These are phyloP conservation scores for Podila horticola DNA, from an alignment of 192 early-diverging fungal genomes.

Conservation along the genomic window DNA sequence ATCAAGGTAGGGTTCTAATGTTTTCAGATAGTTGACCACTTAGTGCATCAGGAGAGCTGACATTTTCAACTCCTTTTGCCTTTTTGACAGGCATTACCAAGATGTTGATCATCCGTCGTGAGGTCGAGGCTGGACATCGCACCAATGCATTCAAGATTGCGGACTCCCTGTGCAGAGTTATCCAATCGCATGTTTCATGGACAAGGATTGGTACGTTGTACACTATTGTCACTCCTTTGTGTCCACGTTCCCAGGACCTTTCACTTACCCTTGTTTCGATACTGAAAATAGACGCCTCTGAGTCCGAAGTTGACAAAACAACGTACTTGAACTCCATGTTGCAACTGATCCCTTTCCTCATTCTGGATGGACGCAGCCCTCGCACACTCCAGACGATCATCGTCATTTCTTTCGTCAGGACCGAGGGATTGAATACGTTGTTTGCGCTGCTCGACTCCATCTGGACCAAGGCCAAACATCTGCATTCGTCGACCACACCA, in stretches of 20 bases:
- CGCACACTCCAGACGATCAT: conserved; percentile 69
- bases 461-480: conserved; percentile 56
- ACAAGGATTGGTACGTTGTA: conserved; percentile 43
- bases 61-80: background rate
- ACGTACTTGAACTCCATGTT: conserved; percentile 68
- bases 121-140: conserved; percentile 57
- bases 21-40: background rate
- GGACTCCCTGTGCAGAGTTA: conserved; percentile 62
- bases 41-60: background rate
- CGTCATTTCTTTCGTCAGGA: conserved; percentile 68
- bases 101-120: conserved; percentile 65
- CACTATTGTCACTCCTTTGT: background rate
- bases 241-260: background rate
- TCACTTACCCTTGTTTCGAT: background rate
- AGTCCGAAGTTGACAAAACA: conserved; percentile 54
- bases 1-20: conserved; percentile 63
- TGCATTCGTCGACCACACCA: conserved; percentile 26
- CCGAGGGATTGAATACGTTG: conserved; percentile 62
- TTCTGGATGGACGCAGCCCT: conserved; percentile 69
- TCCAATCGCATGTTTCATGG: conserved; percentile 65
- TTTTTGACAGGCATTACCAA: conserved; percentile 63
- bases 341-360: conserved; percentile 62
- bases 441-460: conserved; percentile 55
- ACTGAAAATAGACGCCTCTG: conserved; percentile 8
- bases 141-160: conserved; percentile 67